Evolutionary conservation across 768 basidiomycete species (phyloP).

Genomic region (Auricularia sp.): DNA sequence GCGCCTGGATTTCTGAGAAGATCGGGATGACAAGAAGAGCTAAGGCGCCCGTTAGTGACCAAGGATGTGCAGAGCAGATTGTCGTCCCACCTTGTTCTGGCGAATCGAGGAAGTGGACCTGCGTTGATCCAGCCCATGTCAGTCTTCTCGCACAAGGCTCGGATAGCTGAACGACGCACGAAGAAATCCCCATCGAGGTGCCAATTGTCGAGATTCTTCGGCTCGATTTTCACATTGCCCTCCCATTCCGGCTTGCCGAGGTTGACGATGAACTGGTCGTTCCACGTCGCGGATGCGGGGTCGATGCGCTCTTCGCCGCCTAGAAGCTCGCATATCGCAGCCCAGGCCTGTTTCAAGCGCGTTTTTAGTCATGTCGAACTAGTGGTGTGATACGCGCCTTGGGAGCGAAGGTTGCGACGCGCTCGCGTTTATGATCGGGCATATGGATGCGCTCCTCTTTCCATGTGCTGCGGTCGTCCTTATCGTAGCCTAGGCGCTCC

Average conservation of each 20-base stretch:
- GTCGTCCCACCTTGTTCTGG: slow-evolving; percentile 41
- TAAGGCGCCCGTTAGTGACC: neutral
- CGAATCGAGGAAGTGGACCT: slow-evolving; percentile 41
- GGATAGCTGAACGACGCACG: neutral
- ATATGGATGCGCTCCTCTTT: slow-evolving; percentile 39
- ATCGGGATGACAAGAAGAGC: slow-evolving; percentile 48
- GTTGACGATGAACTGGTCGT: slow-evolving; percentile 56
- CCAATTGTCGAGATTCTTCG: slow-evolving; percentile 44
- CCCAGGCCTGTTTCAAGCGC: slow-evolving; percentile 36
- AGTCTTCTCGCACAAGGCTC: neutral
- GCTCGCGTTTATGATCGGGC: slow-evolving; percentile 40
- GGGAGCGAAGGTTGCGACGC: slow-evolving; percentile 41
- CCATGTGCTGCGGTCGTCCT: slow-evolving; percentile 48
- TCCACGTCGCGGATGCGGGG: slow-evolving; percentile 38
- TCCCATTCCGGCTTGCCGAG: slow-evolving; percentile 35
- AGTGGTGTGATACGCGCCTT: slow-evolving; percentile 26
- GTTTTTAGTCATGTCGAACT: neutral
- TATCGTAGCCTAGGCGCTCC: slow-evolving; percentile 39
- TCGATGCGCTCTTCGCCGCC: slow-evolving; percentile 46
- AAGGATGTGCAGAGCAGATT: neutral
- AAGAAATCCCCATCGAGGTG: slow-evolving; percentile 27
- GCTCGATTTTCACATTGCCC: neutral
- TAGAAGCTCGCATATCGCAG: slow-evolving; percentile 48
- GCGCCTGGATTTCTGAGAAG: slow-evolving; percentile 44
- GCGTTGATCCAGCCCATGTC: neutral